A percentile compares a stretch with the other conserved stretches of the same genome.
Evolutionary conservation across 805 yeast genomes (phyloP).

Genomic region (Yamadazyma sp.): DNA sequence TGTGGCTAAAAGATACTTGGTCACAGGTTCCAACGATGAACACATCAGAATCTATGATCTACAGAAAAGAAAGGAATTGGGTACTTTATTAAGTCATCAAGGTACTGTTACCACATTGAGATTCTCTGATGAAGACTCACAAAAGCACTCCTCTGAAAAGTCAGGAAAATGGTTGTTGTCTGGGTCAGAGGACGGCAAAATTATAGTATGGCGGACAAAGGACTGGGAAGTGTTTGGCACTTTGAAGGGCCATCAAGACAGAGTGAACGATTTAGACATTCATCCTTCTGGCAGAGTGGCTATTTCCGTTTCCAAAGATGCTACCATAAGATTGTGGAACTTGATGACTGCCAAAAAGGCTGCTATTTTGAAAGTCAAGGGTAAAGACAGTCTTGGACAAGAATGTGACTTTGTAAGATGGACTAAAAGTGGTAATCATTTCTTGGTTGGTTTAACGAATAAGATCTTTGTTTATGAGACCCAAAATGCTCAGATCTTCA

Average conservation of each 20-base stretch:
- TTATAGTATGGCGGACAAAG: conserved; percentile 90
- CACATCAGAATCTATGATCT: conserved; percentile 92
- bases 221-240: conserved; percentile 95
- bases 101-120: conserved; percentile 81
- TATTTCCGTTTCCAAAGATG: conserved; percentile 82
- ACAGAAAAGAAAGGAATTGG: conserved; percentile 90
- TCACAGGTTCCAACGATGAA: conserved; percentile 94
- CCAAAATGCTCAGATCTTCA: conserved; percentile 55
- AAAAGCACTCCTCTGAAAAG: conserved; percentile 24
- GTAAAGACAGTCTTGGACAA: conserved; percentile 65
- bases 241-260: conserved; percentile 84
- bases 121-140: conserved; percentile 56
- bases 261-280: conserved; percentile 79
- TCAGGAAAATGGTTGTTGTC: conserved; percentile 88
- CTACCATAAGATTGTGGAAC: conserved; percentile 87
- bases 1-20: conserved; percentile 77
- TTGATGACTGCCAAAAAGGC: conserved; percentile 96
- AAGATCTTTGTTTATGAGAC: conserved; percentile 67
- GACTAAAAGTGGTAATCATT: conserved; percentile 65
- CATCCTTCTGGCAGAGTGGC: conserved; percentile 92
- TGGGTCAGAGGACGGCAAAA: conserved; percentile 87
- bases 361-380: conserved; percentile 71
- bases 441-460: conserved; percentile 71
- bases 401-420: conserved; percentile 66
- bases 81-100: conserved; percentile 82